Percentiles rank a stretch among this genome's conserved stretches.
Conservation (phyloP, 768 basidiomycete species). For the Kondoa malvinella region DNA sequence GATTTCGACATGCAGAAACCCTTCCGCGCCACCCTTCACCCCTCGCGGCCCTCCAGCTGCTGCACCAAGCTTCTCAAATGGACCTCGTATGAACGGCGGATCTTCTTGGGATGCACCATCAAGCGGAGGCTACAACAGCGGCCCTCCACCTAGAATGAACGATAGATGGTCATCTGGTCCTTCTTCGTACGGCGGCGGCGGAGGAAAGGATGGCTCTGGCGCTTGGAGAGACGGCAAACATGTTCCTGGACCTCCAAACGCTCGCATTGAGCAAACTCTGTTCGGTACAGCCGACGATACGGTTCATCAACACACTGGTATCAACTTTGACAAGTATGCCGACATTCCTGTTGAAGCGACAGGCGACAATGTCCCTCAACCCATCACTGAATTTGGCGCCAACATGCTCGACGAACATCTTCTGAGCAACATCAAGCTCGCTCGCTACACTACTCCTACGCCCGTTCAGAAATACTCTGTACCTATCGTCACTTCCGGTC, state of each 20-base stretch:
- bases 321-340: constrained; percentile 99
- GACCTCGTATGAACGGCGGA: background rate
- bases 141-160: background rate
- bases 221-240: constrained; percentile 81
- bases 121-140: background rate
- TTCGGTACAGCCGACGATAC: constrained; percentile 76
- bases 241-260: constrained; percentile 62
- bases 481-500: constrained; percentile 76
- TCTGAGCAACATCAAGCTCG: constrained; percentile 80
- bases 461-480: constrained; percentile 99
- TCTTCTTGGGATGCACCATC: background rate
- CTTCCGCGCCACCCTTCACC: constrained; percentile 2
- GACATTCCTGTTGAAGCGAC: constrained; percentile 99
- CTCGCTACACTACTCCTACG: constrained; percentile 86
- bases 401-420: constrained; percentile 84
- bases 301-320: constrained; percentile 81
- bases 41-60: background rate
- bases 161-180: background rate
- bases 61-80: background rate
- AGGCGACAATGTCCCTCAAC: constrained; percentile 90
- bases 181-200: constrained; percentile 18
- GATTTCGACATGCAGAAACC: background rate
- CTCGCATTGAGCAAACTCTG: constrained; percentile 84
- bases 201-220: constrained; percentile 40
- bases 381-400: constrained; percentile 65